Evolutionary conservation across 1,284 basidiomycete species (phyloP), one percentile per base, ranked within the genome.

Genomic region (Fistulina hepatica): DNA sequence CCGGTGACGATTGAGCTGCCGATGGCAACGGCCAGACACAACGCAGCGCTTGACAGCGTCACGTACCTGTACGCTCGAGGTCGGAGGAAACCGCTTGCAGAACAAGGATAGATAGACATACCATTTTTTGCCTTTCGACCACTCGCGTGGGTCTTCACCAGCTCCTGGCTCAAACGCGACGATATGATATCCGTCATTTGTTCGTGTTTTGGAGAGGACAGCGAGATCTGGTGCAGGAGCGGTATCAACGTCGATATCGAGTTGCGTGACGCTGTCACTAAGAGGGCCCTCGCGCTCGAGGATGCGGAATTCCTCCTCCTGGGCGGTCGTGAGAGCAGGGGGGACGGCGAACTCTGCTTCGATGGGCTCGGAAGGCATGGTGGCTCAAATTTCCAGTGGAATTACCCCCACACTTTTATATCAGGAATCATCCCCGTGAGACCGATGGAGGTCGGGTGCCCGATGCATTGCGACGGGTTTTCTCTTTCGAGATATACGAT

Each of bases 1-100:
- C 59, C 61, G 21, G 60, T 63, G 20, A 63, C 53, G 37, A 63
- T 58, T 2, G 61, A 61, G 40, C 58, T 61, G 7, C 59, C 60
- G 4, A 64, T 39, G 1, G 60, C 56, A 12, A 61, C 61, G 7
- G 58, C 51, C 19, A 59, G 44, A 41, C 61, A 62, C 10, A 64
- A 47, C 33, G 56, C 54, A 2, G 58, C 55, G 1, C 59, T 54
- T 12, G 54, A 48, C 8, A 53, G 32, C 5, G 60, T 63, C 13
- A 63, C 47, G 42, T 54, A 56, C 60, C 61, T 63, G 13, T 26
- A n/a, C 24, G n/a, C 5, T 15, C 11, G 16, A 16, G 7, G n/a
- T 4, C 16, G 2, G 12, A 10, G 6, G 16, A 7, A 36, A 16
- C 19, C n/a, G 35, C 34, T 41, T 22, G 11, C 17, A 28, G 21